These are phyloP conservation scores for Rhodofomes roseus DNA, from an alignment of 1,284 basidiomycete genomes.

Conservation along the genomic window DNA sequence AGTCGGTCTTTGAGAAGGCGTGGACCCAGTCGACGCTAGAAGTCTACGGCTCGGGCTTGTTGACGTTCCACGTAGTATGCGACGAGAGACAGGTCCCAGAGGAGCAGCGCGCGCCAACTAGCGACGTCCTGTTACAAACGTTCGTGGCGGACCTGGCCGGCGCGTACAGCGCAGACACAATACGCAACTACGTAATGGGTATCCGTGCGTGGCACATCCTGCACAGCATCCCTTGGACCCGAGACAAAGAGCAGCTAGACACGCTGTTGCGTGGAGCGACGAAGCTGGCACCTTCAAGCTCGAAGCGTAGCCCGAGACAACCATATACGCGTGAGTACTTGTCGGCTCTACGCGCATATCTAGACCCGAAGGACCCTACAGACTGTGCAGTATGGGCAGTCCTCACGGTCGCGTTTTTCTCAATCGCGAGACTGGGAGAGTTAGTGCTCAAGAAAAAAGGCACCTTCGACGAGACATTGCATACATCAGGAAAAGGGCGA, in stretches of 20 bases:
- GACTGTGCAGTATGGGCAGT: too few species aligned
- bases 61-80: slow-evolving; percentile 8
- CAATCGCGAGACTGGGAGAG: too few species aligned
- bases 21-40: background rate
- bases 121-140: background rate
- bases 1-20: background rate
- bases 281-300: slow-evolving; percentile 17
- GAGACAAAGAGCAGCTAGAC: background rate
- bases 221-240: slow-evolving; percentile 16
- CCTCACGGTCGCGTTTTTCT: too few species aligned
- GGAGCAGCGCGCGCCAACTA: background rate
- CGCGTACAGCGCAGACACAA: slow-evolving; percentile 10
- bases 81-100: slow-evolving; percentile 4
- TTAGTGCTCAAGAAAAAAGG: too few species aligned
- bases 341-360: background rate
- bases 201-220: slow-evolving; percentile 28
- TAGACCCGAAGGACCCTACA: too few species aligned
- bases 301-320: slow-evolving; percentile 16
- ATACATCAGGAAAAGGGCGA: too few species aligned
- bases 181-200: slow-evolving; percentile 26
- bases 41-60: background rate
- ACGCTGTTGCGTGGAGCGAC: slow-evolving; percentile 18
- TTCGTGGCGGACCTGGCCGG: slow-evolving; percentile 23
- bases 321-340: slow-evolving; percentile 19
- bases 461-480: too few species aligned